Percentiles rank a stretch among this genome's conserved stretches.
Conservation (phyloP, 2,329 filamentous ascomycete genomes). For the Macroventuria anomochaeta region DNA sequence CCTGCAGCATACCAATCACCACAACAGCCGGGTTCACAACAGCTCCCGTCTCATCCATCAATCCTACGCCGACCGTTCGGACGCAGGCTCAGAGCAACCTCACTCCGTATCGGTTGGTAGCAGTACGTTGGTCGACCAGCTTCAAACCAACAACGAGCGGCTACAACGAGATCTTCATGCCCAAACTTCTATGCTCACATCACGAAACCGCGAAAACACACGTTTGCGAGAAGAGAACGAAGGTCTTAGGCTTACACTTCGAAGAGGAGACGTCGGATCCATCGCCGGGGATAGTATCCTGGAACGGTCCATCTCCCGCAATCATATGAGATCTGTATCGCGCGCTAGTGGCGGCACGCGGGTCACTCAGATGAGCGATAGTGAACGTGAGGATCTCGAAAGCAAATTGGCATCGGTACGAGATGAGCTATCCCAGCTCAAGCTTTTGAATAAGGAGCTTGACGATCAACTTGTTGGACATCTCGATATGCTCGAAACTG, state of each 20-base stretch:
- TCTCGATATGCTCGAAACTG: slow-evolving; percentile 76
- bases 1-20: slow-evolving; percentile 45
- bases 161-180: slow-evolving; percentile 90
- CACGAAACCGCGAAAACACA: slow-evolving; percentile 92
- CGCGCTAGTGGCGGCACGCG: slow-evolving; percentile 66
- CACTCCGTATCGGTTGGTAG: slow-evolving; percentile 52
- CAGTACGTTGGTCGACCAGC: slow-evolving; percentile 80
- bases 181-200: slow-evolving; percentile 97
- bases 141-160: slow-evolving; percentile 92
- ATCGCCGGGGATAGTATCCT: slow-evolving; percentile 85
- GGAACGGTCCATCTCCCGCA: slow-evolving; percentile 90
- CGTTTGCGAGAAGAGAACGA: slow-evolving; percentile 96
- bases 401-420: slow-evolving; percentile 81
- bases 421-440: slow-evolving; percentile 84
- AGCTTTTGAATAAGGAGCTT: slow-evolving; percentile 88
- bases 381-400: slow-evolving; percentile 78
- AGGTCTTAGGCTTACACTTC: slow-evolving; percentile 87
- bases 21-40: slow-evolving; percentile 46
- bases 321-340: slow-evolving; percentile 76
- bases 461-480: slow-evolving; percentile 81
- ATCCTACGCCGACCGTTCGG: slow-evolving; percentile 47
- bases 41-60: slow-evolving; percentile 50
- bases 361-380: slow-evolving; percentile 71
- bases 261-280: slow-evolving; percentile 69
- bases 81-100: slow-evolving; percentile 49